These are phyloP conservation scores for Silene conica DNA, from an alignment of 148 eudicot species.

Conservation along the genomic window DNA sequence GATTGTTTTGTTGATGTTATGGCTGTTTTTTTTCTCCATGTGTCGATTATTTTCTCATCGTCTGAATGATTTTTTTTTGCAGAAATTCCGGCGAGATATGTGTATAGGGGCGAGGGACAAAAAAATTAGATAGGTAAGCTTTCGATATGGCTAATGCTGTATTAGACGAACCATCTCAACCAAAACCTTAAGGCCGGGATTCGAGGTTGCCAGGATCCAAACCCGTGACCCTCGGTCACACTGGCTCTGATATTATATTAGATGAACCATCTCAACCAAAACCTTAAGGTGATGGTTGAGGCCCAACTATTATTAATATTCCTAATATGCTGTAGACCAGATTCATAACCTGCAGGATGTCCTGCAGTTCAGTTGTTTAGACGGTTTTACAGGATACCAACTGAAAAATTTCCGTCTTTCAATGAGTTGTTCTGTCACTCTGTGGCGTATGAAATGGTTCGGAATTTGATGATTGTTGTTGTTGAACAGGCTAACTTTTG, in stretches of 20 bases:
- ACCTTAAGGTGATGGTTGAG: too few relatives aligned
- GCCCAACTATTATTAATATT: too few relatives aligned
- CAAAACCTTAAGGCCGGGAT: too few relatives aligned
- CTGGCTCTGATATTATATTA: too few relatives aligned
- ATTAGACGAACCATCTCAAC: too few relatives aligned
- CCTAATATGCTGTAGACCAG: neutral
- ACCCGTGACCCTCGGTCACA: too few relatives aligned
- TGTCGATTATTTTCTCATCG: conserved; percentile 7
- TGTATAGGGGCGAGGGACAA: conserved; percentile 73
- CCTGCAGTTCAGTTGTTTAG: neutral
- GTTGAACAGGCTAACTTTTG: conserved; percentile 35
- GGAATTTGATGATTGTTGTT: conserved; percentile 42
- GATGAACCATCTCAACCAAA: too few relatives aligned
- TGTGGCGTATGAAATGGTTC: neutral
- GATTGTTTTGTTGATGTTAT: neutral
- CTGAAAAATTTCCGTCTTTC: neutral
- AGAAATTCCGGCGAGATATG: conserved; percentile 63
- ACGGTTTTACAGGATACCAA: neutral
- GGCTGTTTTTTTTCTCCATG: neutral
- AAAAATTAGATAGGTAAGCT: conserved; percentile 28
- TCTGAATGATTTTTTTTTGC: conserved; percentile 26
- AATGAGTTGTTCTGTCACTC: too few relatives aligned
- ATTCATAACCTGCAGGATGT: neutral
- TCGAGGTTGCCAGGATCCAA: too few relatives aligned
- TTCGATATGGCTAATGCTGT: neutral